Percentiles rank a stretch among this genome's conserved stretches.
Evolutionary conservation across 441 rosid species (phyloP).

Genomic region (Populus hybrid): DNA sequence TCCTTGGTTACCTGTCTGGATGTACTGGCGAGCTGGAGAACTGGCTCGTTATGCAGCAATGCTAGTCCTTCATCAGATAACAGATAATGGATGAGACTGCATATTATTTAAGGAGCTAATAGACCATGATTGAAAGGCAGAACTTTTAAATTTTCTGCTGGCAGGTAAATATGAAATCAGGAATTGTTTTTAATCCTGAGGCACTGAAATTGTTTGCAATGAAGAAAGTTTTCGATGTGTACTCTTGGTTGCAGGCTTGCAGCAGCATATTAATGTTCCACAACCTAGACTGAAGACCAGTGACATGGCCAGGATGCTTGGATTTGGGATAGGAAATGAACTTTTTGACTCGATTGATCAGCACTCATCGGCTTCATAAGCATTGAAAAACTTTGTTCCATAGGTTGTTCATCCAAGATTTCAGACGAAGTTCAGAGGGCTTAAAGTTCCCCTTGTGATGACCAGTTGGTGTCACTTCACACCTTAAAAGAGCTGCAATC

Average conservation of each 20-base stretch:
- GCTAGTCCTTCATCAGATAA: slow-evolving; percentile 87
- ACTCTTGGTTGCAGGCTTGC: slow-evolving; percentile 58
- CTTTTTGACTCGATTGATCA: slow-evolving; percentile 64
- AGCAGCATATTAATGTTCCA: slow-evolving; percentile 34
- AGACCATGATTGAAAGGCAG: background rate
- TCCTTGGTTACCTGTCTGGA: too few relatives aligned
- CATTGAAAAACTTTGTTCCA: background rate
- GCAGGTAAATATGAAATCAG: slow-evolving; percentile 86
- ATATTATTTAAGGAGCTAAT: background rate
- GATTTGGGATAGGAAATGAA: slow-evolving; percentile 73
- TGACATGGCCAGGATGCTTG: too few relatives aligned
- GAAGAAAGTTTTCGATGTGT: slow-evolving; percentile 67
- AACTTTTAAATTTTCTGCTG: background rate
- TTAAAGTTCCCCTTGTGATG: background rate
- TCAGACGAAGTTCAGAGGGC: background rate
- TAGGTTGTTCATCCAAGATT: too few relatives aligned
- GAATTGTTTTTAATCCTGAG: slow-evolving; percentile 85
- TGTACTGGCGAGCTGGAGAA: too few relatives aligned
- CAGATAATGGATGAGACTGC: background rate
- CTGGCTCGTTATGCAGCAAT: slow-evolving; percentile 61
- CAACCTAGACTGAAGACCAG: slow-evolving; percentile 69
- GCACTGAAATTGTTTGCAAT: slow-evolving; percentile 73
- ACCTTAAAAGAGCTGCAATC: background rate
- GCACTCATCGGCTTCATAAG: slow-evolving; percentile 16
- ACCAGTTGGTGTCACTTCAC: background rate